These are phyloP conservation scores for Cryomyces minteri DNA, from an alignment of 495 filamentous ascomycete species.

Conservation along the genomic window DNA sequence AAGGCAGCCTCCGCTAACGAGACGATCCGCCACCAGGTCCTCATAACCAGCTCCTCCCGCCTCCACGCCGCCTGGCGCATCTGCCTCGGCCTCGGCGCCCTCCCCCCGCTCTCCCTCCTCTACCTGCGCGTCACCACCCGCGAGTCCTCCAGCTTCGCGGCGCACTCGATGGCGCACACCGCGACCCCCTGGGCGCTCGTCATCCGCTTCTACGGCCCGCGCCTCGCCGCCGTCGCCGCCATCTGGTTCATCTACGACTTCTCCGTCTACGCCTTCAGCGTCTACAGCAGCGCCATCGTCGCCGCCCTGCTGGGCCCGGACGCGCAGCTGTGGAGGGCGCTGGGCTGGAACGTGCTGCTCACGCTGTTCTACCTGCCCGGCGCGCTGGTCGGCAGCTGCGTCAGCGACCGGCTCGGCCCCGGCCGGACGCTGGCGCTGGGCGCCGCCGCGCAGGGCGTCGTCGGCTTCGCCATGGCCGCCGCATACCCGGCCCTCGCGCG, in stretches of 20 bases:
- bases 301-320: conserved; percentile 37
- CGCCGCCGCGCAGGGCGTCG: too few relatives aligned
- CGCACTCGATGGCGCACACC: conserved; percentile 30
- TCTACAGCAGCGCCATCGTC: conserved; percentile 58
- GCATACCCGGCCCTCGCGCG: conserved; percentile 45
- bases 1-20: too few relatives aligned
- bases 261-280: conserved; percentile 57
- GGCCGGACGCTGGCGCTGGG: conserved; percentile 48
- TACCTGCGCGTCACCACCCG: conserved; percentile 56
- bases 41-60: conserved; percentile 51
- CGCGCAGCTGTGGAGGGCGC: conserved; percentile 48
- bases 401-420: conserved; percentile 61
- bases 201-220: conserved; percentile 39
- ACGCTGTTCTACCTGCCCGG: conserved; percentile 80
- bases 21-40: conserved; percentile 16
- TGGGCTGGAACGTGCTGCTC: conserved; percentile 74
- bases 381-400: conserved; percentile 51
- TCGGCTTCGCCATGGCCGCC: too few relatives aligned
- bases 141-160: conserved; percentile 70
- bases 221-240: conserved; percentile 47
- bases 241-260: conserved; percentile 96
- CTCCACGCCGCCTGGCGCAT: conserved; percentile 59
- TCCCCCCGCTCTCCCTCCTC: conserved; percentile 59
- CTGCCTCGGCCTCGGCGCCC: conserved; percentile 57
- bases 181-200: conserved; percentile 38